Evolutionary conservation across 345 rosid species (phyloP).

Genomic region (Laguncularia racemosa): DNA sequence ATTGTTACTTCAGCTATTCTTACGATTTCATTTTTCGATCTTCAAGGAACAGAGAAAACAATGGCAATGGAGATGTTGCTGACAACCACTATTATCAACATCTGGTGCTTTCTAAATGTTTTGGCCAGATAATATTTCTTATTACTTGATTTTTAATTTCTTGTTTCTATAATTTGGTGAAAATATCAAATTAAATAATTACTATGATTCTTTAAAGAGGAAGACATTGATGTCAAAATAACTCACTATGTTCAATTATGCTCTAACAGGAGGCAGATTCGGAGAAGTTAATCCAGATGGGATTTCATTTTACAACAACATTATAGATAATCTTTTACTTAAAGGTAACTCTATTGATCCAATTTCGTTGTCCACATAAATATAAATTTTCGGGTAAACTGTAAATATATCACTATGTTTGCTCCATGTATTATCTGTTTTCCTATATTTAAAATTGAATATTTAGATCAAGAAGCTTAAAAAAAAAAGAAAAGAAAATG

Average conservation of each 20-base stretch:
- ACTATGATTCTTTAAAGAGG: slow-evolving; percentile 12
- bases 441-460: no score
- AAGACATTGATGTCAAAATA: slow-evolving; percentile 20
- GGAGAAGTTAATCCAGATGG: slow-evolving; percentile 31
- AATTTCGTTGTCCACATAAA: no score
- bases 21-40: neutral
- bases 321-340: slow-evolving; percentile 17
- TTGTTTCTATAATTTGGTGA: neutral
- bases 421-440: no score
- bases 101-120: slow-evolving; percentile 9
- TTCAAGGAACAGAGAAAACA: slow-evolving; percentile 8
- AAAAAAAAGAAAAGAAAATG: no score
- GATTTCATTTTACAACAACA: slow-evolving; percentile 19
- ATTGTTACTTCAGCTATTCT: neutral
- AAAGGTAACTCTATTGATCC: slow-evolving; percentile 21
- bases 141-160: neutral
- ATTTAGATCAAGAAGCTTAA: no score
- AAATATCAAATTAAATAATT: neutral
- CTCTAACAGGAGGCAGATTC: slow-evolving; percentile 34
- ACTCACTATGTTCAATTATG: no score
- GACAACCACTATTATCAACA: slow-evolving; percentile 9
- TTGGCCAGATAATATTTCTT: no score
- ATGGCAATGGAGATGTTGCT: slow-evolving; percentile 15
- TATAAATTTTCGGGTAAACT: no score
- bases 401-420: no score